phyloP scores from a whole-genome alignment of 768 basidiomycete genomes.

The Tulasnella sp. region DNA sequence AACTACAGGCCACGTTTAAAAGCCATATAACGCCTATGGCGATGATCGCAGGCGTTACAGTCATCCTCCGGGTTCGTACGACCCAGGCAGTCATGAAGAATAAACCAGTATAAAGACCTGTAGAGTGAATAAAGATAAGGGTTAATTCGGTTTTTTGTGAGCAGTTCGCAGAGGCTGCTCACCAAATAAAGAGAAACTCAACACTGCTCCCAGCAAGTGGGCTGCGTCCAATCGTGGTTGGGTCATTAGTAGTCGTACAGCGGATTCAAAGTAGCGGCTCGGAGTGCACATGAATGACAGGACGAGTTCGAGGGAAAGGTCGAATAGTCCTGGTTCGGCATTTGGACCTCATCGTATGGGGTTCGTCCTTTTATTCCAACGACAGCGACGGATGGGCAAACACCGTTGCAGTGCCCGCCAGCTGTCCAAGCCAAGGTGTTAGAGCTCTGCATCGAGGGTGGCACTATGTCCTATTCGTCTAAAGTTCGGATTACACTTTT shows the following conservation, averaged over 20 bases:
- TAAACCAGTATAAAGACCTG: not conserved
- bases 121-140: not conserved
- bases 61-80: not conserved
- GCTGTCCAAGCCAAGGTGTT: not conserved
- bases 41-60: not conserved
- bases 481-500: not conserved
- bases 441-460: not conserved
- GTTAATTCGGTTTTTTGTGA: too few relatives aligned
- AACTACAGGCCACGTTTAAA: not conserved
- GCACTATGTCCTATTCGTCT: not conserved
- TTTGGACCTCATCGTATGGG: not conserved
- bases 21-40: not conserved
- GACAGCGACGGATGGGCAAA: not conserved
- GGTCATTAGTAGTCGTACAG: conserved; percentile 2
- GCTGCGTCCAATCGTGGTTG: not conserved
- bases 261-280: not conserved
- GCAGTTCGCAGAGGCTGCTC: not conserved
- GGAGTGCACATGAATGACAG: not conserved
- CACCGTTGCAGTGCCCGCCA: not conserved
- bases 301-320: not conserved
- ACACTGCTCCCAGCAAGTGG: not conserved
- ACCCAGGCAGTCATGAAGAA: not conserved
- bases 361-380: not conserved
- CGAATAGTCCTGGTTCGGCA: not conserved
- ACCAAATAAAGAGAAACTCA: not conserved